phyloP scores from a whole-genome alignment of 331 rosid species.

The Cucumis variabilis region DNA sequence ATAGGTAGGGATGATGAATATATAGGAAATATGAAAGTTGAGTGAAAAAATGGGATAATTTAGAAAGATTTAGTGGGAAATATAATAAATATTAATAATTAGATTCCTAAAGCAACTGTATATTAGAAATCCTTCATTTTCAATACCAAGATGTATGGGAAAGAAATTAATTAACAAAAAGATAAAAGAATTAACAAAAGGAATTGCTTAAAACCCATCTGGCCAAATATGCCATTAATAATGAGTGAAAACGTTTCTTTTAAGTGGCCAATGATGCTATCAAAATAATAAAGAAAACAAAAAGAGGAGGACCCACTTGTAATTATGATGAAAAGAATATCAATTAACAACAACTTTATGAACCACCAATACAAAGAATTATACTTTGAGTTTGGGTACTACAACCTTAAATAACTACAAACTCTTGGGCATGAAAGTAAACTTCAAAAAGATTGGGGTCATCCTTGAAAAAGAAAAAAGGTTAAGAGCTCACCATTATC shows the following conservation, averaged over 20 bases:
- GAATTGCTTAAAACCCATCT: constrained; percentile 1
- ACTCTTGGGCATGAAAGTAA: background rate
- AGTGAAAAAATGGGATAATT: background rate
- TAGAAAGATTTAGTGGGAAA: background rate
- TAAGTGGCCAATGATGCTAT: constrained; percentile 16
- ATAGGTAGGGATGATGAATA: background rate
- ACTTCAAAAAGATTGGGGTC: background rate
- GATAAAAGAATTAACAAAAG: no score
- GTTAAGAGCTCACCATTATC: background rate
- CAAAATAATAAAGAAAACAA: background rate
- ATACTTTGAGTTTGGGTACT: background rate
- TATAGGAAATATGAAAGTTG: background rate
- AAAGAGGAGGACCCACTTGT: constrained; percentile 11
- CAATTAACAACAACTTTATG: constrained; percentile 23
- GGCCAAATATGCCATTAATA: constrained; percentile 22
- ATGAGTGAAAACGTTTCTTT: constrained; percentile 1
- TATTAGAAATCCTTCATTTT: background rate
- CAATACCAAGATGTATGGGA: background rate
- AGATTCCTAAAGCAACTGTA: background rate
- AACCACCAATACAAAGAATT: constrained; percentile 5
- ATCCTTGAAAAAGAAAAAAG: background rate
- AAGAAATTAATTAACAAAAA: background rate
- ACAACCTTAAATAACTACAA: background rate
- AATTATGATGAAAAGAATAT: constrained; percentile 28
- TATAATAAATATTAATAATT: background rate